A percentile compares a stretch with the other conserved stretches of the same genome.
Conservation (phyloP, 306 rosid genomes). For the Vigna radiata region DNA sequence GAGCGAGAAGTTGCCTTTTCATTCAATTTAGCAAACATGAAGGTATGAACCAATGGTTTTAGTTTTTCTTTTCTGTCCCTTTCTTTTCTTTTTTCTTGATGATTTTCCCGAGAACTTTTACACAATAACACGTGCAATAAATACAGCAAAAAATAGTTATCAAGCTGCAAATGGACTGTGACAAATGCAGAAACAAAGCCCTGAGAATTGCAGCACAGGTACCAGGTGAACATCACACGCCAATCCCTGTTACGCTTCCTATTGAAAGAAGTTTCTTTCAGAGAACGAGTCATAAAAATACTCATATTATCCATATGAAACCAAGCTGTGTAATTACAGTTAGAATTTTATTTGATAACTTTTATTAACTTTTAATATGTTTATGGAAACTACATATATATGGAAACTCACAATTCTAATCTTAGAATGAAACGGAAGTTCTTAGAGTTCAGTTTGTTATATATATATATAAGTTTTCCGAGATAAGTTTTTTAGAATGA, state of each 20-base stretch:
- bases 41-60: slow-evolving; percentile 28
- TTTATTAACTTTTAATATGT: background rate
- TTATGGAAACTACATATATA: background rate
- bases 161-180: slow-evolving; percentile 45
- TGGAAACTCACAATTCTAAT: background rate
- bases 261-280: background rate
- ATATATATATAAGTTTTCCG: too few species aligned
- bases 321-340: background rate
- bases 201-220: slow-evolving; percentile 44
- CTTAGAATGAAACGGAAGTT: background rate
- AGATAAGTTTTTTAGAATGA: too few species aligned
- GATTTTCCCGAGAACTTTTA: background rate
- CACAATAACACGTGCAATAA: background rate
- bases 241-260: background rate
- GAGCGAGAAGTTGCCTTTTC: background rate
- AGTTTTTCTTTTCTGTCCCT: background rate
- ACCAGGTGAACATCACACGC: slow-evolving; percentile 33
- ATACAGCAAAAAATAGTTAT: slow-evolving; percentile 47
- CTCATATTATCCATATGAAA: background rate
- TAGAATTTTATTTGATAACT: background rate
- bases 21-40: slow-evolving; percentile 37
- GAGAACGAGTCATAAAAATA: background rate
- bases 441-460: background rate
- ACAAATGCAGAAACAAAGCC: slow-evolving; percentile 50
- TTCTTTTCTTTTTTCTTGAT: too few species aligned